A percentile compares a stretch with the other conserved stretches of the same genome.
These are phyloP conservation scores for Draba incana DNA, from an alignment of 345 rosid species.

Conservation along the genomic window DNA sequence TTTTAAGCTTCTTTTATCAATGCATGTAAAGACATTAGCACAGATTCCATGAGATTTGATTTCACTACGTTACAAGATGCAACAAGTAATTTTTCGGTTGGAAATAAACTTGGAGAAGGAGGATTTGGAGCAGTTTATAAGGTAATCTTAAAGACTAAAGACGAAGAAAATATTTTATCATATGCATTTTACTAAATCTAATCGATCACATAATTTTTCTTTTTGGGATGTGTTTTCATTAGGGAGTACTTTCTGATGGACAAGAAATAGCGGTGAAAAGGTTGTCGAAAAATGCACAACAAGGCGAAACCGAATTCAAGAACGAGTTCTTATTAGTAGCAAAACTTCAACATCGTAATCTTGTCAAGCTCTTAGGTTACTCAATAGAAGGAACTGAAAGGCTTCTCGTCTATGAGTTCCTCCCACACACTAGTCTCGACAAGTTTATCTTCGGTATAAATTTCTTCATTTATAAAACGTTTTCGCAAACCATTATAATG, in stretches of 20 bases:
- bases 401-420: slow-evolving; percentile 54
- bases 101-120: slow-evolving; percentile 44
- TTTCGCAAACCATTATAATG: not conserved
- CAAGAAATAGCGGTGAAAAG: slow-evolving; percentile 42
- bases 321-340: slow-evolving; percentile 54
- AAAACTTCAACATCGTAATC: slow-evolving; percentile 59
- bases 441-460: slow-evolving; percentile 46
- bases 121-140: slow-evolving; percentile 45
- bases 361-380: slow-evolving; percentile 50
- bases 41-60: slow-evolving; percentile 31
- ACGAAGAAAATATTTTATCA: not conserved
- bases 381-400: slow-evolving; percentile 45
- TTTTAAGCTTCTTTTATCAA: not conserved
- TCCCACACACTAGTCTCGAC: slow-evolving; percentile 51
- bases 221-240: not conserved
- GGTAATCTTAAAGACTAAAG: slow-evolving; percentile 15
- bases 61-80: slow-evolving; percentile 38
- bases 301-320: slow-evolving; percentile 54
- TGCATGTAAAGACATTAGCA: slow-evolving; percentile 12
- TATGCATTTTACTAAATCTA: not conserved
- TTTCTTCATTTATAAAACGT: not conserved
- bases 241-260: slow-evolving; percentile 41
- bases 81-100: slow-evolving; percentile 33
- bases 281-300: slow-evolving; percentile 39
- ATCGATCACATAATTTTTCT: not conserved